A percentile compares a stretch with the other conserved stretches of the same genome.
phyloP scores from a whole-genome alignment of 306 rosid genomes.

The Ziziphus jujuba region DNA sequence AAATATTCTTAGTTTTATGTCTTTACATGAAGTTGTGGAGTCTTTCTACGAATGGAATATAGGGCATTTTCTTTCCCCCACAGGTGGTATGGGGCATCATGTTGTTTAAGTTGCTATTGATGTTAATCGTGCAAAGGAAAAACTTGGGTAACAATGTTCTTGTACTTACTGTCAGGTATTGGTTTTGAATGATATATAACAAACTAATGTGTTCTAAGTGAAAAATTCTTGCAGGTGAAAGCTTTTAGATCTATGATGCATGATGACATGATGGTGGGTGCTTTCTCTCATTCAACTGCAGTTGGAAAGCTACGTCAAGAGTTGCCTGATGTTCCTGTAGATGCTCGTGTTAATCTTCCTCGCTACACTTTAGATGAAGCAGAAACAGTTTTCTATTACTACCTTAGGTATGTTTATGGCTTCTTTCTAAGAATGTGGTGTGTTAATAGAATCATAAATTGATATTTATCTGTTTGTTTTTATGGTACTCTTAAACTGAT shows the following conservation, averaged over 20 bases:
- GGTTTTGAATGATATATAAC: neutral
- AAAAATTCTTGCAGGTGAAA: slow-evolving; percentile 68
- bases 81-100: neutral
- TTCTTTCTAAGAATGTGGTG: slow-evolving; percentile 11
- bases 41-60: no score
- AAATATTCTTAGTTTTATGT: no score
- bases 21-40: neutral
- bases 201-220: slow-evolving; percentile 4
- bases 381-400: slow-evolving; percentile 76
- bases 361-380: slow-evolving; percentile 93
- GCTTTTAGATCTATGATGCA: slow-evolving; percentile 92
- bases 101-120: neutral
- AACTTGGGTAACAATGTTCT: neutral
- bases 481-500: neutral
- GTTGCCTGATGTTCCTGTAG: slow-evolving; percentile 85
- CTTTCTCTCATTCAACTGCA: slow-evolving; percentile 94
- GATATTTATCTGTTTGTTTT: neutral
- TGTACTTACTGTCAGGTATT: neutral
- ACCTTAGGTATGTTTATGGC: slow-evolving; percentile 59
- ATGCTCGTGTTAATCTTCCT: slow-evolving; percentile 70
- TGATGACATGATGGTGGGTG: slow-evolving; percentile 96
- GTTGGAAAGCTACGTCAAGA: slow-evolving; percentile 91
- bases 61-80: no score
- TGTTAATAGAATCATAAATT: no score
- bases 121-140: neutral